These are phyloP conservation scores for Cystobasidium slooffiae DNA, from an alignment of 1,284 basidiomycete genomes.

Conservation along the genomic window DNA sequence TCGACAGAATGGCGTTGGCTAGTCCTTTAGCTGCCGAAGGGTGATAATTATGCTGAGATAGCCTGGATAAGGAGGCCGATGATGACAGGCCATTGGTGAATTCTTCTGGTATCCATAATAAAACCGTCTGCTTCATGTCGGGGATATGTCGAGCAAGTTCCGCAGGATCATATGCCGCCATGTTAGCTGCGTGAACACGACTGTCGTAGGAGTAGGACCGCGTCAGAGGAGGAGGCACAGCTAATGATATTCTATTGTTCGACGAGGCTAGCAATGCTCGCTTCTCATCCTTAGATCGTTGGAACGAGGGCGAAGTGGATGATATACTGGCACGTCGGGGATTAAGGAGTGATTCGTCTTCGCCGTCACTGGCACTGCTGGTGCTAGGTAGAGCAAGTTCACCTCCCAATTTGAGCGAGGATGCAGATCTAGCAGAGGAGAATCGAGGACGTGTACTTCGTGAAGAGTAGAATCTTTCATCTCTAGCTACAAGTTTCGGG, in stretches of 20 bases:
- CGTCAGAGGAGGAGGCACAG: constrained; percentile 33
- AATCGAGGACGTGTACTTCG: constrained; percentile 16
- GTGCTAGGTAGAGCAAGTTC: neutral
- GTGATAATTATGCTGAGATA: neutral
- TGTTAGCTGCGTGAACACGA: neutral
- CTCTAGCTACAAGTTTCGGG: constrained; percentile 28
- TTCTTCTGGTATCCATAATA: constrained; percentile 27
- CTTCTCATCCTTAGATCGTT: constrained; percentile 10
- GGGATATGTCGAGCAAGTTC: neutral
- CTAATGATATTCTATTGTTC: constrained; percentile 25
- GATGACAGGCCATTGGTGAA: neutral
- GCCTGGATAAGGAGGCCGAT: neutral
- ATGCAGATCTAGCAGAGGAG: constrained; percentile 28
- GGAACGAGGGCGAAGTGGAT: constrained; percentile 8
- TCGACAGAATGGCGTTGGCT: constrained; percentile 15
- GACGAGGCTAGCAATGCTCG: constrained; percentile 20
- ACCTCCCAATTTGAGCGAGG: constrained; percentile 22
- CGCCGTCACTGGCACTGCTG: neutral
- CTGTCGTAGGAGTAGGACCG: constrained; percentile 30
- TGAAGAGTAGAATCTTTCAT: constrained; percentile 11
- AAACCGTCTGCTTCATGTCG: constrained; percentile 17
- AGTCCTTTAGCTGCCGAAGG: constrained; percentile 20
- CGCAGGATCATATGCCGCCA: neutral
- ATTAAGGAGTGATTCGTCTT: constrained; percentile 6
- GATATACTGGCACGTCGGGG: constrained; percentile 37